Percentiles rank a stretch among this genome's conserved stretches.
These are phyloP conservation scores for Fusarium sp. DNA, from an alignment of 2,329 filamentous ascomycete genomes.

Conservation along the genomic window DNA sequence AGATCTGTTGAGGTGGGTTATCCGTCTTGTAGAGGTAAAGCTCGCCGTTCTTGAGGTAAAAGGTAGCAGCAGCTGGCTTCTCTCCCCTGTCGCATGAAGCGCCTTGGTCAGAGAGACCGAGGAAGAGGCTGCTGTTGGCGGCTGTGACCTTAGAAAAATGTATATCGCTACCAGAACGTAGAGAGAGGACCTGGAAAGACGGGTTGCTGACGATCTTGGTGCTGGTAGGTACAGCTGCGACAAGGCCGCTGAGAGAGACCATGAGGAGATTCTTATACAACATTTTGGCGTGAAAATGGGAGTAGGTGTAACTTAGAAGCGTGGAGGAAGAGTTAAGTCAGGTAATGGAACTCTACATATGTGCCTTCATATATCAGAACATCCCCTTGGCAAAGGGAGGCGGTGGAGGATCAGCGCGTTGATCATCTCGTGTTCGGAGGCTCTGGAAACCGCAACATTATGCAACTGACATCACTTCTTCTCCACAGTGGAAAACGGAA, in stretches of 20 bases:
- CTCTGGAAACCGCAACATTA: neutral
- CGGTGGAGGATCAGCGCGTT: neutral
- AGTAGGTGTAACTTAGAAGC: neutral
- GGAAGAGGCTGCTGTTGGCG: constrained; percentile 55
- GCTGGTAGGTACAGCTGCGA: neutral
- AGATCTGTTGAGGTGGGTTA: constrained; percentile 60
- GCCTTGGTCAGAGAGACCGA: constrained; percentile 57
- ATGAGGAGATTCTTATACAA: neutral
- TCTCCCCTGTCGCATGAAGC: neutral
- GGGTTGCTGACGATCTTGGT: neutral
- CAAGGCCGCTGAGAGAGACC: neutral
- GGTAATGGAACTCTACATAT: neutral
- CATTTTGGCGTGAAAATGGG: neutral
- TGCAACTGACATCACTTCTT: neutral
- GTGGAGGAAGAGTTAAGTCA: neutral
- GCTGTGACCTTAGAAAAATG: constrained; percentile 62
- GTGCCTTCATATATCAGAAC: neutral
- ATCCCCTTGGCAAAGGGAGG: neutral
- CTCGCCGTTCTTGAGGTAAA: constrained; percentile 56
- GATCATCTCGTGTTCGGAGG: neutral
- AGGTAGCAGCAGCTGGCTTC: constrained; percentile 55
- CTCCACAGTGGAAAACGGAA: neutral
- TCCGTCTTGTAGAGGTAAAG: constrained; percentile 62
- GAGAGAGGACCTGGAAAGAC: constrained; percentile 61
- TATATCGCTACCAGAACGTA: constrained; percentile 61